Percentiles rank a stretch among this genome's conserved stretches.
phyloP scores from a whole-genome alignment of 78 protist species.

The Dictyostelium firmibasis region DNA sequence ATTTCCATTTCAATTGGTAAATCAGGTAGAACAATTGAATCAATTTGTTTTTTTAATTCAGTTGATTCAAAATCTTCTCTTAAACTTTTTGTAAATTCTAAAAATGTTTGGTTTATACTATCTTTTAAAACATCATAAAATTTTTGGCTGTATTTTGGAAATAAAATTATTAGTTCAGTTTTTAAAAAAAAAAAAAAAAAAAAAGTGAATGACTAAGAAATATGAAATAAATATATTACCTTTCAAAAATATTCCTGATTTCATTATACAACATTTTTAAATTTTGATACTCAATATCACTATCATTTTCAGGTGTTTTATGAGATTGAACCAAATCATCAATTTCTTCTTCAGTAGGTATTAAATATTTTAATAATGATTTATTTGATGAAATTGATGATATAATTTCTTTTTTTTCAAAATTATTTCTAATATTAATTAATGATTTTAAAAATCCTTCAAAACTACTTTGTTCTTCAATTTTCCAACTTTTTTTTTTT shows the following conservation, averaged over 20 bases:
- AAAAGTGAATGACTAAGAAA: background rate
- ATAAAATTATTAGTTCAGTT: background rate
- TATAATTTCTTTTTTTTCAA: slow-evolving; percentile 5
- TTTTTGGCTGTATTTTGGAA: background rate
- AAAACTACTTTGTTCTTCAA: slow-evolving; percentile 7
- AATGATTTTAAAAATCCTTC: slow-evolving; percentile 16
- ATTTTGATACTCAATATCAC: background rate
- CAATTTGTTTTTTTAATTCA: background rate
- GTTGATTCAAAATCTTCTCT: slow-evolving; percentile 28
- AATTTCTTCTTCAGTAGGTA: slow-evolving; percentile 5
- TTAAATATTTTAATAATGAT: slow-evolving; percentile 23
- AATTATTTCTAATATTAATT: slow-evolving; percentile 10
- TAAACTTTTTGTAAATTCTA: slow-evolving; percentile 8
- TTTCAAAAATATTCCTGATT: slow-evolving; percentile 27
- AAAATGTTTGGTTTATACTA: slow-evolving; percentile 16
- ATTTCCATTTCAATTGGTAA: slow-evolving; percentile 41
- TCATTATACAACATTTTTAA: slow-evolving; percentile 1
- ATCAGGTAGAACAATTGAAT: background rate
- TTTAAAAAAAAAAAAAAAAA: background rate
- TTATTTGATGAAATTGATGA: background rate
- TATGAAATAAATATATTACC: background rate
- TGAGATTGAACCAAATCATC: background rate
- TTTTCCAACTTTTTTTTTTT: slow-evolving; percentile 14
- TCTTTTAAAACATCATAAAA: slow-evolving; percentile 20
- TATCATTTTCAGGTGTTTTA: background rate